Percentiles rank a stretch among this genome's conserved stretches.
Evolutionary conservation across 768 basidiomycete species (phyloP).

Genomic region (Termitomyces sp.): DNA sequence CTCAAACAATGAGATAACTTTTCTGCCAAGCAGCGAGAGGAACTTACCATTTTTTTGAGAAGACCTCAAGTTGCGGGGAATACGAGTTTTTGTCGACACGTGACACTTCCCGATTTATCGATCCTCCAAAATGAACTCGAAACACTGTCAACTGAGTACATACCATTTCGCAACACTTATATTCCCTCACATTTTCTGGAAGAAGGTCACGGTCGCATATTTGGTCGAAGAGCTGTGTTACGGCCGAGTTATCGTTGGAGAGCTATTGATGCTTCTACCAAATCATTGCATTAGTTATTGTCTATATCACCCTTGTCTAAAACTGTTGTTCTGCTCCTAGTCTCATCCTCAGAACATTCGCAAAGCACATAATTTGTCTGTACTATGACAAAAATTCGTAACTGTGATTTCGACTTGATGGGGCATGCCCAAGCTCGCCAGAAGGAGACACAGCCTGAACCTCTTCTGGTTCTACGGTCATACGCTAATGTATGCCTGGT

Average conservation of each 20-base stretch:
- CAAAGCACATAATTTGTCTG: background rate
- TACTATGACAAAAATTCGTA: background rate
- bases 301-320: background rate
- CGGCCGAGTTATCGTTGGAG: background rate
- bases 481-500: background rate
- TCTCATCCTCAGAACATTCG: background rate
- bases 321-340: background rate
- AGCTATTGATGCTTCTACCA: background rate
- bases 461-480: no score
- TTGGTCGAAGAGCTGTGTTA: background rate
- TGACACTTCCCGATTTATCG: slow-evolving; percentile 12
- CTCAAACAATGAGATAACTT: background rate
- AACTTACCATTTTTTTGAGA: slow-evolving; percentile 30
- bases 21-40: background rate
- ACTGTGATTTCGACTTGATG: background rate
- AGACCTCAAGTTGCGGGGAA: background rate
- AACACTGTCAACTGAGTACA: no score
- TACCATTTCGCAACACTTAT: background rate
- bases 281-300: background rate
- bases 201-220: background rate
- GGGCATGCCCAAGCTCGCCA: background rate
- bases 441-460: no score
- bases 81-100: slow-evolving; percentile 17
- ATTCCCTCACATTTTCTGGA: background rate
- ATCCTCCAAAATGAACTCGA: background rate